Percentiles rank a stretch among this genome's conserved stretches.
phyloP scores from a whole-genome alignment of 2,329 filamentous ascomycete genomes.

The Calonectria leucothoes region DNA sequence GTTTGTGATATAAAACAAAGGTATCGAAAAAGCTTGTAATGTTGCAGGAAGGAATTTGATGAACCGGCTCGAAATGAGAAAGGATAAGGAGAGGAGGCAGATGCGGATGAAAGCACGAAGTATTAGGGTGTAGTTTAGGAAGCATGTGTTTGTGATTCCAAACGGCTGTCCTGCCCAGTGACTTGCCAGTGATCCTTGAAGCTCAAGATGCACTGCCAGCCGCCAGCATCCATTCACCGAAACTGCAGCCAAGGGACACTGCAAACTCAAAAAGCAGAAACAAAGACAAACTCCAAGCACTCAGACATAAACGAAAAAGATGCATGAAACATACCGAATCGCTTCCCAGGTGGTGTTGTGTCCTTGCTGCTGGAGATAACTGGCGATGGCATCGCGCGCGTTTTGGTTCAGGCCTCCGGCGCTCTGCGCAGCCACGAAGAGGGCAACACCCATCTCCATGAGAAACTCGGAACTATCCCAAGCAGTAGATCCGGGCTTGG shows the following conservation, averaged over 20 bases:
- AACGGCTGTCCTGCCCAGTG: neutral
- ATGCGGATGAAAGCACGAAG: neutral
- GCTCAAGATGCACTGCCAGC: neutral
- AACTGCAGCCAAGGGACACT: neutral
- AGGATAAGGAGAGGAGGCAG: slow-evolving; percentile 11
- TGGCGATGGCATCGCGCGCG: slow-evolving; percentile 46
- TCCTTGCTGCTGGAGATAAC: slow-evolving; percentile 47
- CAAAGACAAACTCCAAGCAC: neutral
- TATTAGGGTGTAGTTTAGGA: slow-evolving; percentile 13
- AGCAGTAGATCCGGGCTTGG: slow-evolving; percentile 27
- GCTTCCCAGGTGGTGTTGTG: slow-evolving; percentile 56
- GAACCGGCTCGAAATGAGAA: neutral
- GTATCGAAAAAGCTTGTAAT: neutral
- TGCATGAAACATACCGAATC: slow-evolving; percentile 52
- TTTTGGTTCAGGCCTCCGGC: slow-evolving; percentile 42
- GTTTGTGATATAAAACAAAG: neutral
- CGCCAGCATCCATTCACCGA: neutral
- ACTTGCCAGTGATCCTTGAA: neutral
- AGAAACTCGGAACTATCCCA: slow-evolving; percentile 51
- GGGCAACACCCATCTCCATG: slow-evolving; percentile 45
- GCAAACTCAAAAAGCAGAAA: neutral
- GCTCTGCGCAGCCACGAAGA: slow-evolving; percentile 46
- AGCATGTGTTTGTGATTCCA: neutral
- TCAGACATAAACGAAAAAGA: neutral
- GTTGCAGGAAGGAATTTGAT: slow-evolving; percentile 10